Percentiles rank a stretch among this genome's conserved stretches.
Conservation (phyloP, 1,284 basidiomycete species). For the Ustilago tritici region DNA sequence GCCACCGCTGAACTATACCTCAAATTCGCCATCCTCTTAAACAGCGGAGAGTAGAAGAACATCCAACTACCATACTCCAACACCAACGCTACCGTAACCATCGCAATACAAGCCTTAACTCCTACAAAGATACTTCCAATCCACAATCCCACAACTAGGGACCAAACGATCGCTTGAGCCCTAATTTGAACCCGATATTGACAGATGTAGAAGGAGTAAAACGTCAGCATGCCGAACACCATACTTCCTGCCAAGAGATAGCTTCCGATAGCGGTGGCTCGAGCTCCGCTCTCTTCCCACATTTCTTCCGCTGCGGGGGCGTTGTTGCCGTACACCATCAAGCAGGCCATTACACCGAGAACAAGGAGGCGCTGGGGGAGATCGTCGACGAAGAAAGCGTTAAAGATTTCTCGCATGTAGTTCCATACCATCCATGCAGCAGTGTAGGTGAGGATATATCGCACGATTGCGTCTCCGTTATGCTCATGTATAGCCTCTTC, state of each 20-base stretch:
- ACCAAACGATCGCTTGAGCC: constrained; percentile 37
- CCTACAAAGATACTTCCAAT: constrained; percentile 58
- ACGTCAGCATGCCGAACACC: constrained; percentile 36
- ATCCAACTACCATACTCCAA: constrained; percentile 54
- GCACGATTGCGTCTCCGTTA: constrained; percentile 50
- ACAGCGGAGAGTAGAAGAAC: constrained; percentile 54
- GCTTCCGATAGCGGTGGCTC: constrained; percentile 53
- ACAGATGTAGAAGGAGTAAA: constrained; percentile 61
- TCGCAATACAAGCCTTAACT: constrained; percentile 47
- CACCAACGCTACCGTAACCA: constrained; percentile 48
- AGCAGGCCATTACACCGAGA: constrained; percentile 57
- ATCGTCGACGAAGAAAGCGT: constrained; percentile 62
- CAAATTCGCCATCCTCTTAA: constrained; percentile 54
- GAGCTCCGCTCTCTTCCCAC: constrained; percentile 35
- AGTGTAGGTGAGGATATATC: constrained; percentile 59
- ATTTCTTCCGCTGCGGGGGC: constrained; percentile 43
- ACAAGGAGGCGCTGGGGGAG: constrained; percentile 55
- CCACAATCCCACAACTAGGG: constrained; percentile 44
- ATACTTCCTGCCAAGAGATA: constrained; percentile 53
- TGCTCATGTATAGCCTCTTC: constrained; percentile 57
- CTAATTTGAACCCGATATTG: constrained; percentile 62
- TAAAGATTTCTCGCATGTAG: constrained; percentile 60
- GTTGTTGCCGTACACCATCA: constrained; percentile 63
- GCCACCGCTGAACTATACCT: constrained; percentile 55
- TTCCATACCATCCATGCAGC: constrained; percentile 61